phyloP scores from a whole-genome alignment of 768 basidiomycete genomes.

The Rhodotorula kratochvilovae region DNA sequence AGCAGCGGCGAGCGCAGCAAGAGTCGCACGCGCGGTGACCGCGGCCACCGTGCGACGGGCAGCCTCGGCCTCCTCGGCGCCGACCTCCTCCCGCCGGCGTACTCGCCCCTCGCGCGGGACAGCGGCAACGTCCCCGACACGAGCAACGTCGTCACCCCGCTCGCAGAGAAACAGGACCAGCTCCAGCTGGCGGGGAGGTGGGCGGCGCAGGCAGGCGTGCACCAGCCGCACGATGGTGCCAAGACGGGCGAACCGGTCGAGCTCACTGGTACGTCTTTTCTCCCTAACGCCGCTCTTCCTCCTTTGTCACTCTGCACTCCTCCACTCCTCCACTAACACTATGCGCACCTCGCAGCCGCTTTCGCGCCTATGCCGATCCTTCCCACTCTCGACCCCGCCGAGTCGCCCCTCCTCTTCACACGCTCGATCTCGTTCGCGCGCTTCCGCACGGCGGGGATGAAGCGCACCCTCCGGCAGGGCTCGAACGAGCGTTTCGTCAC shows the following conservation, averaged over 20 bases:
- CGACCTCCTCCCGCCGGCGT: not conserved
- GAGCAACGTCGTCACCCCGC: not conserved
- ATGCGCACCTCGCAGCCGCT: not conserved
- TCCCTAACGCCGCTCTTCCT: too few relatives aligned
- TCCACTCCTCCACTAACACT: too few relatives aligned
- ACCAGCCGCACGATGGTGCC: not conserved
- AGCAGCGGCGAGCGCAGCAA: constrained; percentile 61
- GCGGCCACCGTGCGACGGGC: not conserved
- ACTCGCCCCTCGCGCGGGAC: not conserved
- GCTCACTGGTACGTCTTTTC: not conserved
- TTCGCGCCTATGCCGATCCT: constrained; percentile 56
- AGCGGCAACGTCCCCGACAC: not conserved
- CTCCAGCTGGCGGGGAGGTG: constrained; percentile 44
- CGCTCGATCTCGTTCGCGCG: constrained; percentile 90
- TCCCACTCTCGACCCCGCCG: constrained; percentile 50
- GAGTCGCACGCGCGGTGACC: constrained; percentile 31
- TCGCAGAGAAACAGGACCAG: constrained; percentile 36
- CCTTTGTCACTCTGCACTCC: too few relatives aligned
- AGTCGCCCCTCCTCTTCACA: constrained; percentile 55
- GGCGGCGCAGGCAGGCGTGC: not conserved
- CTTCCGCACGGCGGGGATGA: constrained; percentile 94
- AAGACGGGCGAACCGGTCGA: not conserved
- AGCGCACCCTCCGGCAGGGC: constrained; percentile 83
- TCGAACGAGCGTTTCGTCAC: constrained; percentile 89
- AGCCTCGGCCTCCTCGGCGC: not conserved